phyloP scores from a whole-genome alignment of 2,329 filamentous ascomycete genomes.

The Dothistroma septosporum region DNA sequence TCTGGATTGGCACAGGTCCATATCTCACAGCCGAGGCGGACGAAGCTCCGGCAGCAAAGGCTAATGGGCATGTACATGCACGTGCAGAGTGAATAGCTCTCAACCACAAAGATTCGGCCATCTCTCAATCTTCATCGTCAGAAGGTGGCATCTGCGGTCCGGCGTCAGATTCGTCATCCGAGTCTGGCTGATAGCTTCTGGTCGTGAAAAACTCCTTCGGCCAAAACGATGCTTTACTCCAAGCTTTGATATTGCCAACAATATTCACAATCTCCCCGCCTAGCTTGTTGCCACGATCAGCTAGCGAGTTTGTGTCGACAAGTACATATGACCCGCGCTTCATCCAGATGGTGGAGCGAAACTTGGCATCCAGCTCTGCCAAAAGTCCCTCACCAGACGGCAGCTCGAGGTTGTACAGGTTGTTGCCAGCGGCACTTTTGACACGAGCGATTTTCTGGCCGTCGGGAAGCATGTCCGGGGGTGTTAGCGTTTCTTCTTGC shows the following conservation, averaged over 20 bases:
- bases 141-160: conserved; percentile 38
- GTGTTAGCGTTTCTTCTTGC: conserved; percentile 64
- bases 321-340: conserved; percentile 84
- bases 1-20: conserved; percentile 45
- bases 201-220: conserved; percentile 35
- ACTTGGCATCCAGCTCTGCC: conserved; percentile 77
- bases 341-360: conserved; percentile 91
- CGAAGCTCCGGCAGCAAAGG: conserved; percentile 1
- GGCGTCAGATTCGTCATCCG: conserved; percentile 67
- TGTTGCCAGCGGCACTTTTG: conserved; percentile 80
- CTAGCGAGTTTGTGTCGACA: conserved; percentile 64
- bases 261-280: conserved; percentile 89
- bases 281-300: conserved; percentile 69
- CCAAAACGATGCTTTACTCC: conserved; percentile 90
- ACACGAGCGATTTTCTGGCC: conserved; percentile 68
- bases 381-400: conserved; percentile 63
- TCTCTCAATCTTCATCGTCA: conserved; percentile 28
- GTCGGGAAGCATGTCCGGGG: conserved; percentile 52
- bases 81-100: conserved; percentile 17
- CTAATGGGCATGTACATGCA: conserved; percentile 4
- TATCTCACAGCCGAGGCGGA: conserved; percentile 5
- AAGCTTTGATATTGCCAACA: conserved; percentile 83
- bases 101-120: neutral
- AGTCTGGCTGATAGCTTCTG: conserved; percentile 57
- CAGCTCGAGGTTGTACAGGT: conserved; percentile 74